Evolutionary conservation across 2,329 filamentous ascomycete genomes (phyloP).

Genomic region (Zymoseptoria crescenta): DNA sequence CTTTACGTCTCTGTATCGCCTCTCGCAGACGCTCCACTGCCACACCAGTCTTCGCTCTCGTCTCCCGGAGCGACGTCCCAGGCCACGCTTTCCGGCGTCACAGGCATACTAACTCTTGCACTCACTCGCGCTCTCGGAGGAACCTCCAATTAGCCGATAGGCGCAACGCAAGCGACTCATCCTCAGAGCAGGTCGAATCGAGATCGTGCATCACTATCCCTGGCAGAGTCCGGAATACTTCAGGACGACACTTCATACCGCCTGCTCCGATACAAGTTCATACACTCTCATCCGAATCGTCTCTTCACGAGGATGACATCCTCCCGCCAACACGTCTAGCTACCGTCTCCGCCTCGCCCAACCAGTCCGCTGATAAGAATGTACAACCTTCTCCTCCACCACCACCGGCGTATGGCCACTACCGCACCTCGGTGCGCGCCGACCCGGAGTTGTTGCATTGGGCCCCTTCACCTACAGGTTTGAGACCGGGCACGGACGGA

Average conservation of each 20-base stretch:
- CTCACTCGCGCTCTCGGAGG: not conserved
- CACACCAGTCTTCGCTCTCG: slow-evolving; percentile 1
- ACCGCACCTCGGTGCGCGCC: slow-evolving; percentile 74
- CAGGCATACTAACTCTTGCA: slow-evolving; percentile 16
- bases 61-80: not conserved
- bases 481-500: not conserved
- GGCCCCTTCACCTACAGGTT: slow-evolving; percentile 31
- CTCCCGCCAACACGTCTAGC: slow-evolving; percentile 14
- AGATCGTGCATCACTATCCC: not conserved
- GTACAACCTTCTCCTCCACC: slow-evolving; percentile 34
- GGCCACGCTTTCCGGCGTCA: slow-evolving; percentile 8
- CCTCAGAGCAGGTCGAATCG: not conserved
- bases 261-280: slow-evolving; percentile 67
- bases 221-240: not conserved
- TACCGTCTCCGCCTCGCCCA: slow-evolving; percentile 25
- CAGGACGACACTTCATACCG: slow-evolving; percentile 54
- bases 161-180: not conserved
- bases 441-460: slow-evolving; percentile 77
- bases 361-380: slow-evolving; percentile 19
- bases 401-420: slow-evolving; percentile 79
- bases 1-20: slow-evolving; percentile 63
- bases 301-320: slow-evolving; percentile 33
- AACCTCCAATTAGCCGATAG: not conserved
- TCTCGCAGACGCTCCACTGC: slow-evolving; percentile 8
- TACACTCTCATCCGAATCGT: slow-evolving; percentile 43